phyloP scores from a whole-genome alignment of 2,329 filamentous ascomycete species.

The Penicillium nordicum region DNA sequence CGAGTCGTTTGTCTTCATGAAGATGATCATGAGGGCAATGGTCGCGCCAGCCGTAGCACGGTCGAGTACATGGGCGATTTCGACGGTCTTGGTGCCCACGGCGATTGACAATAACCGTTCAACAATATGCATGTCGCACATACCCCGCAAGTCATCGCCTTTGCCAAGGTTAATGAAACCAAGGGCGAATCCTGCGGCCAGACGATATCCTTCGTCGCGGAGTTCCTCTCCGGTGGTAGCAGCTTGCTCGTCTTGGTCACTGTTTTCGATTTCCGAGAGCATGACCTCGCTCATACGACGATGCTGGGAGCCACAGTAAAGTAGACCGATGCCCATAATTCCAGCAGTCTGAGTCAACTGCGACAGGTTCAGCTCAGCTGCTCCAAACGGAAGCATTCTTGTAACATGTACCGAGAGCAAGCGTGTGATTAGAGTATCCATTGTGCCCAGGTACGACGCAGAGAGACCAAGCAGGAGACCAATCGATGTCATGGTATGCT shows the following conservation, averaged over 20 bases:
- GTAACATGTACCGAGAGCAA: slow-evolving; percentile 94
- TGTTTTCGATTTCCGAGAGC: slow-evolving; percentile 92
- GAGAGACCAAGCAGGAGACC: slow-evolving; percentile 88
- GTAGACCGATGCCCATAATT: slow-evolving; percentile 91
- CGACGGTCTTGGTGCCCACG: slow-evolving; percentile 83
- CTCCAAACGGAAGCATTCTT: slow-evolving; percentile 84
- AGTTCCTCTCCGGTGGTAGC: slow-evolving; percentile 66
- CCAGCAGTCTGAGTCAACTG: slow-evolving; percentile 92
- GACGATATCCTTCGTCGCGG: slow-evolving; percentile 90
- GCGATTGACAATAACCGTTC: slow-evolving; percentile 83
- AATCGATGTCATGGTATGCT: slow-evolving; percentile 98
- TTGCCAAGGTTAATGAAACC: slow-evolving; percentile 94
- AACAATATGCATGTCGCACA: slow-evolving; percentile 90
- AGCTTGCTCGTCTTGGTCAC: slow-evolving; percentile 71
- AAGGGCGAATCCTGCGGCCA: slow-evolving; percentile 88
- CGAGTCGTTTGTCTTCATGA: slow-evolving; percentile 92
- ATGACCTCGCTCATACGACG: slow-evolving; percentile 98
- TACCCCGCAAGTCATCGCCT: slow-evolving; percentile 78
- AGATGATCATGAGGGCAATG: slow-evolving; percentile 84
- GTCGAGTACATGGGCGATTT: slow-evolving; percentile 88
- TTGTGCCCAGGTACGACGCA: slow-evolving; percentile 90
- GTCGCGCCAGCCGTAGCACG: slow-evolving; percentile 91
- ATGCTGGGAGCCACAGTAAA: slow-evolving; percentile 94
- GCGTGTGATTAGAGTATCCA: slow-evolving; percentile 93
- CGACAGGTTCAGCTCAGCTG: slow-evolving; percentile 90